These are phyloP conservation scores for Ustulina deusta DNA, from an alignment of 2,329 filamentous ascomycete species.

Conservation along the genomic window DNA sequence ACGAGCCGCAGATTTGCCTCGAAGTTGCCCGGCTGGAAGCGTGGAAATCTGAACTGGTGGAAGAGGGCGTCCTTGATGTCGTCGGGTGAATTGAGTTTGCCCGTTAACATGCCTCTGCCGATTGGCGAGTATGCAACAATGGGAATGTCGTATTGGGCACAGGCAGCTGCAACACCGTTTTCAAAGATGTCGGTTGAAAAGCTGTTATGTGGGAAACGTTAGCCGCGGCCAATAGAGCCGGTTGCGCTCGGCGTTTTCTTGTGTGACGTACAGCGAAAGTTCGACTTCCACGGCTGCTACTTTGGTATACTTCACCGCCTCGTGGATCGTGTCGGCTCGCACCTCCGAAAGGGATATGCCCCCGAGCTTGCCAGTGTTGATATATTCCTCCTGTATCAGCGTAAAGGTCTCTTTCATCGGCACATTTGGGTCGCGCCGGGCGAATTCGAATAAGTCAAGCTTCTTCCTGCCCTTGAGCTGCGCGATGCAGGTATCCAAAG, in stretches of 20 bases:
- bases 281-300: constrained; percentile 56
- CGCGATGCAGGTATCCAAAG: constrained; percentile 62
- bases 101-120: constrained; percentile 66
- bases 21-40: constrained; percentile 70
- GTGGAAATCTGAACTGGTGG: constrained; percentile 52
- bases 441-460: constrained; percentile 66
- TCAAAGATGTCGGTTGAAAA: constrained; percentile 67
- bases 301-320: constrained; percentile 50
- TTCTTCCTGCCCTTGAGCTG: constrained; percentile 59
- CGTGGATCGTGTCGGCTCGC: constrained; percentile 54
- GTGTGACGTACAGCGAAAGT: constrained; percentile 55
- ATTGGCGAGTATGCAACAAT: constrained; percentile 71
- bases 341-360: constrained; percentile 56
- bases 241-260: constrained; percentile 57
- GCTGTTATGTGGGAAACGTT: constrained; percentile 63
- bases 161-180: constrained; percentile 68
- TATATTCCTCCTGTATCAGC: constrained; percentile 51
- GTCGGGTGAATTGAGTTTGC: constrained; percentile 58
- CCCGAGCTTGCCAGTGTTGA: constrained; percentile 56
- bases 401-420: constrained; percentile 53
- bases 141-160: constrained; percentile 67
- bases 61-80: constrained; percentile 63
- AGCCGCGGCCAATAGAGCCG: constrained; percentile 55
- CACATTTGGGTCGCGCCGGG: constrained; percentile 59
- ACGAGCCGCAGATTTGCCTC: constrained; percentile 73